Percentiles rank a stretch among this genome's conserved stretches.
Conservation (phyloP, 1,284 basidiomycete species). For the Puccinia coronata region DNA sequence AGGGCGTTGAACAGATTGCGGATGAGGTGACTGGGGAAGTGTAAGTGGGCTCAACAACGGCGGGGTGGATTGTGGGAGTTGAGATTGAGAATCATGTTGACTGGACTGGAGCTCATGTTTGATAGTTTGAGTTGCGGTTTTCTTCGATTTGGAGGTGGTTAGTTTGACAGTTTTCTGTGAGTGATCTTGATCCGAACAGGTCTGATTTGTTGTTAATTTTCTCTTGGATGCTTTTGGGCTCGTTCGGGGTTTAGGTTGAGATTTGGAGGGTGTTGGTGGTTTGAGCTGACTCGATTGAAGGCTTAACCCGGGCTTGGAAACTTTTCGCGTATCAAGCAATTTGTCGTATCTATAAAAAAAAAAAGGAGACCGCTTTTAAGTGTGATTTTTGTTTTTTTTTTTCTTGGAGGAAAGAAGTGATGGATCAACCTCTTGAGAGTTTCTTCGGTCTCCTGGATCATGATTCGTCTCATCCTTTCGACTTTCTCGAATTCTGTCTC, state of each 20-base stretch:
- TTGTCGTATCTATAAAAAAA: slow-evolving; percentile 37
- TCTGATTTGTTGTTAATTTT: slow-evolving; percentile 1
- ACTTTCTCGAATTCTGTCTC: slow-evolving; percentile 46
- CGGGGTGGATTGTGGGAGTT: neutral
- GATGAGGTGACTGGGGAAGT: neutral
- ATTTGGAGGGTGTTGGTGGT: slow-evolving; percentile 25
- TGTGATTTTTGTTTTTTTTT: too few species aligned
- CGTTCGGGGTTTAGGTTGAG: slow-evolving; percentile 18
- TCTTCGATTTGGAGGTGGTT: slow-evolving; percentile 7
- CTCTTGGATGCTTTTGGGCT: slow-evolving; percentile 16
- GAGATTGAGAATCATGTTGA: neutral
- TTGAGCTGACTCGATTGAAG: neutral
- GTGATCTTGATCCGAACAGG: neutral
- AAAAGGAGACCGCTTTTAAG: neutral
- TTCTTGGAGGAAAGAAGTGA: neutral
- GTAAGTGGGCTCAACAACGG: neutral
- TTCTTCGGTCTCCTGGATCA: slow-evolving; percentile 49
- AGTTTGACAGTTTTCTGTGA: neutral
- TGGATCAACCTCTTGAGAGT: slow-evolving; percentile 36
- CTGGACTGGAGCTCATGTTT: neutral
- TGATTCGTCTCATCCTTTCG: slow-evolving; percentile 44
- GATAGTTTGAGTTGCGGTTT: neutral
- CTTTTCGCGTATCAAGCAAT: slow-evolving; percentile 43
- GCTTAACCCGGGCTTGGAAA: neutral
- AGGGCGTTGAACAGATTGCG: neutral